A percentile compares a stretch with the other conserved stretches of the same genome.
Conservation (phyloP, 129 eudicot genomes). For the Solidago caesia region DNA sequence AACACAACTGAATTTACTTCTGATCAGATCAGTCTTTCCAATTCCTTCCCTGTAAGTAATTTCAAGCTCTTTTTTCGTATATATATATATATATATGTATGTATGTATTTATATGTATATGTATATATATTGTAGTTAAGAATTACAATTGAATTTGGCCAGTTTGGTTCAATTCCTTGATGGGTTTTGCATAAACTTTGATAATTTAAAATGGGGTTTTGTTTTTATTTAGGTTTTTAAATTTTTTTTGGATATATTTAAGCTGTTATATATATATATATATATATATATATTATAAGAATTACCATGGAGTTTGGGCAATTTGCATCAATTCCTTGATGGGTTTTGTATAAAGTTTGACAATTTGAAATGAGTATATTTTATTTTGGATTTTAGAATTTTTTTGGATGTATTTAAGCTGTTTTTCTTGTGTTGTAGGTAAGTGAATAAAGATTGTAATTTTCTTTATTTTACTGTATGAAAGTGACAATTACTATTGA, state of each 20-base stretch:
- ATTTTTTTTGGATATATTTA: neutral
- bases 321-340: conserved; percentile 13
- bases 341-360: conserved; percentile 14
- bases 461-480: neutral
- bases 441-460: neutral
- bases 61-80: conserved; percentile 6
- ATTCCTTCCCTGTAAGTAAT: conserved; percentile 55
- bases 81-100: neutral
- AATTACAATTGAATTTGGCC: conserved; percentile 4
- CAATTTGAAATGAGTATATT: conserved; percentile 13
- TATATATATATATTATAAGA: neutral
- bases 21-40: conserved; percentile 40
- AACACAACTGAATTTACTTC: conserved; percentile 28
- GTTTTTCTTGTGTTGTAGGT: conserved; percentile 12
- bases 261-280: neutral
- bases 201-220: conserved; percentile 9
- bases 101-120: neutral
- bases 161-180: conserved; percentile 8
- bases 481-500: neutral
- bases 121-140: neutral
- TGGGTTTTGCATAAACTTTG: conserved; percentile 13
- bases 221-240: neutral
- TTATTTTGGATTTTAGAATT: conserved; percentile 2
- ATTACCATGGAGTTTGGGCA: conserved; percentile 1
- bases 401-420: neutral